Evolutionary conservation across 2,329 filamentous ascomycete genomes (phyloP), one percentile per base, ranked within the genome.

Genomic region (Diaporthe australafricana): DNA sequence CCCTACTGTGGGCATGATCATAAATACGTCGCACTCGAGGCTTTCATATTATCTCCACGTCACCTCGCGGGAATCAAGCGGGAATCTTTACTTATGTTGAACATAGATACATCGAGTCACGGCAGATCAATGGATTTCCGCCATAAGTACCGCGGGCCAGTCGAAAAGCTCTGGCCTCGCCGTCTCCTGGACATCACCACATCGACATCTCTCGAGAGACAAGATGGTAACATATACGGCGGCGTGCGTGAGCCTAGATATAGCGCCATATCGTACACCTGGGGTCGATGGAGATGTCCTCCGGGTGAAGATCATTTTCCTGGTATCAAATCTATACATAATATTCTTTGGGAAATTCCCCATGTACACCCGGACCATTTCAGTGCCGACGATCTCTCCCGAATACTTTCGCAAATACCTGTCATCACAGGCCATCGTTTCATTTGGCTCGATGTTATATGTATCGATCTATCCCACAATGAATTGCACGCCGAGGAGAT

Each of bases 191-290:
- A 71, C 17, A 71, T 56, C 22, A 32, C 50, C 16, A 47, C 57
- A 2, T 67, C 56, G 69, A 71, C 48, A 6, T 71, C 69, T 5
- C 16, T 71, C 7, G 47, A 66, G 35, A 27, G 69, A 3, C 57
- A 65, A 30, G 60, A 30, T 2, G 69, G 30, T 35, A 67, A 67
- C 35, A 32, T 22, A 3, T 71, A 71, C 48, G 30, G 27, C 32
- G 22, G 35, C 32, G 35, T 40, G 32, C 38, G 17, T 20, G 60
- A 71, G 30, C 69, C 69, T 3, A 11, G 52, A 16, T 71, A 71
- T 47, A 57, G 60, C 35, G 65, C 67, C 14, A 22, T 67, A 14
- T 66, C 69, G 20, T 71, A 71, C 32, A 71, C 69, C 1, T 71
- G 57, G 69, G 69, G 69, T 5, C 47, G 69, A 20, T n/a, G n/a